Conservation (phyloP, 768 basidiomycete genomes). For the Tulasnella calospora region DNA sequence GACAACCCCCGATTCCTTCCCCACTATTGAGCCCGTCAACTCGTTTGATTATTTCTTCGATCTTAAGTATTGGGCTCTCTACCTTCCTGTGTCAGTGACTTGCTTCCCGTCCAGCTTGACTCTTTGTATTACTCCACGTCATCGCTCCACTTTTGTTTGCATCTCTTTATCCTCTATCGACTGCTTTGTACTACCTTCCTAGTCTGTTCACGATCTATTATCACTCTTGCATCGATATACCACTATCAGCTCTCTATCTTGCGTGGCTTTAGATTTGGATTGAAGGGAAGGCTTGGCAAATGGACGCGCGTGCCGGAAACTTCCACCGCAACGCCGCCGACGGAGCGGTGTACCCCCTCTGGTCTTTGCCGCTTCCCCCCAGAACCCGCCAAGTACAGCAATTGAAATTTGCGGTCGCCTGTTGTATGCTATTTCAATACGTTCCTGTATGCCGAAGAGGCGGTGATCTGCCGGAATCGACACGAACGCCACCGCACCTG, state of each 20-base stretch:
- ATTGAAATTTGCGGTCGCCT: background rate
- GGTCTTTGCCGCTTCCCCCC: background rate
- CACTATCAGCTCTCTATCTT: background rate
- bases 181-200: background rate
- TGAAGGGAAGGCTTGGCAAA: background rate
- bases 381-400: background rate
- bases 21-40: background rate
- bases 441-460: background rate
- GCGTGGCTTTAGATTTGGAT: background rate
- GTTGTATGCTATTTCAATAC: background rate
- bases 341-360: background rate
- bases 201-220: background rate
- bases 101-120: background rate
- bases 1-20: slow-evolving; percentile 23
- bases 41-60: background rate
- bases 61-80: background rate
- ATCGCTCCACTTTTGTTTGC: background rate
- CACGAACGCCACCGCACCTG: background rate
- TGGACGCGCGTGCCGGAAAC: background rate
- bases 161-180: background rate
- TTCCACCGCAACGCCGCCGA: background rate
- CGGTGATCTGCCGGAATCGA: background rate
- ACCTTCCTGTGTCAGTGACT: background rate
- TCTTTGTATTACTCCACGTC: slow-evolving; percentile 2
- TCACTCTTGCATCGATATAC: background rate